Evolutionary conservation across 2,329 filamentous ascomycete genomes (phyloP), one percentile per base, ranked within the genome.

Genomic region (Colletotrichum abscissum): DNA sequence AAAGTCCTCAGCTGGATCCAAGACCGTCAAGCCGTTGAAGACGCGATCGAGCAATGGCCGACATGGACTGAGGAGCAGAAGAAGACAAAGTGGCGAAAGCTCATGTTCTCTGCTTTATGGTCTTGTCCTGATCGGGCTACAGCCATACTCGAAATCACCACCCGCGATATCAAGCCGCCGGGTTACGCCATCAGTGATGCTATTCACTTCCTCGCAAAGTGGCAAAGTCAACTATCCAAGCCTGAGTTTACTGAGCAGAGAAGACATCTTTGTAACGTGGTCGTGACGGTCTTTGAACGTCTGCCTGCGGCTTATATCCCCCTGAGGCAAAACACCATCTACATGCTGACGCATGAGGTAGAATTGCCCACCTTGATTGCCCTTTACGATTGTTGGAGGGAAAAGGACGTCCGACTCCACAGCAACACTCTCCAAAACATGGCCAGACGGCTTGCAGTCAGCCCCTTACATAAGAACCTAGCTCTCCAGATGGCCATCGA

Each of bases 371-470:
- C n/a, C 42, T 52, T 6, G 56, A 57, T 26, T 14, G 69, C 3
- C 12, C 76, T 88, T 1, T 85, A 85, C 69, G 70, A 76, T 3
- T 78, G 82, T 9, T 75, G 88, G 9, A 67, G 74, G 6, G 70
- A 75, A 22, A 75, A 78, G 8, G 70, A 75, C 0, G 78, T 82
- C 30, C 74, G 75, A 5, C 71, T 88, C 5, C 82, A 86, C 57
- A 74, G 76, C 11, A 79, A 87, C 73, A 90, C 88, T 0, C 78
- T 83, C 19, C 77, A 89, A 2, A 86, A 88, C 2, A 83, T 89
- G 56, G 87, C 87, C 3, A 80, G 80, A 55, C 82, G 80, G 4
- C 78, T 92, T 30, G 86, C 88, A 1, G 78, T 79, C 58, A 77
- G 78, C 9, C 75, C 77, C 14, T 73, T 76, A 5, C 80, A 85